Evolutionary conservation across 139 green algal genomes (phyloP), one percentile per base, ranked within the genome.

Genomic region (Tetradesmus obliquus): DNA sequence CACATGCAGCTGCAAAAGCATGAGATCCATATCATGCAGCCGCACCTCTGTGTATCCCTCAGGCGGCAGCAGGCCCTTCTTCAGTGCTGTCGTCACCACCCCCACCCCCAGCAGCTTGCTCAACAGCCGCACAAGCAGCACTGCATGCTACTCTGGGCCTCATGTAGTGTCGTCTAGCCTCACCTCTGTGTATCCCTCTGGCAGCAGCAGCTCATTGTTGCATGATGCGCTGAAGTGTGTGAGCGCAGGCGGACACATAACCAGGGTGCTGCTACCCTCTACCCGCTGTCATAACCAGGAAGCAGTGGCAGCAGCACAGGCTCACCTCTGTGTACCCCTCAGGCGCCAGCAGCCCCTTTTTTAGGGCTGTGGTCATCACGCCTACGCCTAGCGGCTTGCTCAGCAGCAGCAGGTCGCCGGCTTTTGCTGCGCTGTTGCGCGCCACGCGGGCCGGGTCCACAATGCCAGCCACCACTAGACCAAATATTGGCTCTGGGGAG

Each of bases 311-410:
- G n/a, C n/a, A n/a, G n/a, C n/a, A n/a, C n/a, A n/a, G n/a, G 2
- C 72, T 15, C 87, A 92, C 92, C 89, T 94, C 74, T 32, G 84
- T 5, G 66, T 94, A 94, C 3, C 88, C 92, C 57, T 62, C 84
- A 54, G 83, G 12, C 32, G 85, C 83, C 84, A 94, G 92, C 76
- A 87, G n/a, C 54, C 88, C 92, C 85, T 94, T 94, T 79, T 94
- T 94, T 13, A 94, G 32, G 55, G 92, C 92, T 1, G 92, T 94
- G 58, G 92, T 94, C 88, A 92, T 93, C 45, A 92, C 93, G 6
- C 94, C 85, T 17, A 93, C 84, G 3, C 91, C 93, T 62, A 95
- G 86, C n/a, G 93, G 93, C 91, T 93, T 94, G 71, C 88, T 91
- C 51, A 95, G 93, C 51, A 95, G 9, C 71, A 95, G 88, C 15